Evolutionary conservation across 768 basidiomycete genomes (phyloP).

Genomic region (Xerocomellus intermedius): DNA sequence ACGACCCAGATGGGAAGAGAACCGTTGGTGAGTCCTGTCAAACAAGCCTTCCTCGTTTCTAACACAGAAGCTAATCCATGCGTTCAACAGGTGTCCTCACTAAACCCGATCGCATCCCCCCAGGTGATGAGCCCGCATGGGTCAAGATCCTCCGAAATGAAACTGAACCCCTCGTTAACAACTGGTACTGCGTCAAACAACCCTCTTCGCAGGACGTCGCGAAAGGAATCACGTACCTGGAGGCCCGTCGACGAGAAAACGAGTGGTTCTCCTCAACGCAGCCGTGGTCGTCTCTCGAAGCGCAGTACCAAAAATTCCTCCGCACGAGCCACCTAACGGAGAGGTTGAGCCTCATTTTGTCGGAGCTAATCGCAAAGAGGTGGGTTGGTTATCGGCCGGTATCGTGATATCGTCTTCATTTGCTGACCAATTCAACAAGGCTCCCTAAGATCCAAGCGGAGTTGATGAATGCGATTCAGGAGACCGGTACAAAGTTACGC

Average conservation of each 20-base stretch:
- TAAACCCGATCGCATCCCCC: conserved; percentile 60
- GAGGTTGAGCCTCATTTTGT: conserved; percentile 57
- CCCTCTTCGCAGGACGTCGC: conserved; percentile 27
- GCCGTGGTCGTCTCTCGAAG: conserved; percentile 57
- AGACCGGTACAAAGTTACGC: conserved; percentile 34
- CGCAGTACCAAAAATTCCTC: conserved; percentile 48
- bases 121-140: conserved; percentile 43
- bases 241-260: conserved; percentile 57
- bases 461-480: conserved; percentile 43
- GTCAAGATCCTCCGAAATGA: conserved; percentile 55
- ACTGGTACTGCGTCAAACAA: conserved; percentile 43
- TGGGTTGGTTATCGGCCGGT: conserved; percentile 22
- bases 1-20: conserved; percentile 61
- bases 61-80: not conserved
- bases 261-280: conserved; percentile 51
- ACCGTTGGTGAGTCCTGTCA: conserved; percentile 58
- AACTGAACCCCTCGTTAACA: conserved; percentile 29
- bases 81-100: conserved; percentile 43
- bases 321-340: conserved; percentile 57
- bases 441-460: conserved; percentile 64
- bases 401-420: not conserved
- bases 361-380: conserved; percentile 62
- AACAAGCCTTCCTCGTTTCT: conserved; percentile 50
- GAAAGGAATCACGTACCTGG: conserved; percentile 45
- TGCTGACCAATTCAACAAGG: conserved; percentile 33